A percentile compares a stretch with the other conserved stretches of the same genome.
These are phyloP conservation scores for Delphinella strobiligena DNA, from an alignment of 2,329 filamentous ascomycete species.

Conservation along the genomic window DNA sequence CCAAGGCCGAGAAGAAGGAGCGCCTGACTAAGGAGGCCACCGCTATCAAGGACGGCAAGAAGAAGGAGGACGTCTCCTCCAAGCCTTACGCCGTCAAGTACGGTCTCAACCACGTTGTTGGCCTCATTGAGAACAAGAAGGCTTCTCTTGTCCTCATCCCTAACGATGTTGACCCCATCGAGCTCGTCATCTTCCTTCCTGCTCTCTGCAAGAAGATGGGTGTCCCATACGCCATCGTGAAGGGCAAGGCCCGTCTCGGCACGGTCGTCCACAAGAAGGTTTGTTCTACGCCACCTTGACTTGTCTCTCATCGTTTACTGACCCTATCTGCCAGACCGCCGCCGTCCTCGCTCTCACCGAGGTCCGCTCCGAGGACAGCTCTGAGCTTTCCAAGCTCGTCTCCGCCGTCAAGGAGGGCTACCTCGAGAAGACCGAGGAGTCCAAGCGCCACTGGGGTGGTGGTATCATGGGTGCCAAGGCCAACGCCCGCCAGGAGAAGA, in stretches of 20 bases:
- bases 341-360: constrained; percentile 93
- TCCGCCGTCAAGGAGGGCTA: constrained; percentile 97
- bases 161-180: constrained; percentile 99
- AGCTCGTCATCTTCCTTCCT: constrained; percentile 97
- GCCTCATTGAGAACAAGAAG: constrained; percentile 99
- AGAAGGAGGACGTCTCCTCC: constrained; percentile 99
- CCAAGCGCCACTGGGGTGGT: constrained; percentile 93
- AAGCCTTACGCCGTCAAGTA: constrained; percentile 99
- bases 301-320: no score
- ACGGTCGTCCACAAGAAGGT: constrained; percentile 99
- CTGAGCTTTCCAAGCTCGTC: constrained; percentile 91
- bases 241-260: constrained; percentile 98
- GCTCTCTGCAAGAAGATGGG: constrained; percentile 99
- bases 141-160: constrained; percentile 94
- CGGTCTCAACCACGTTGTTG: constrained; percentile 98
- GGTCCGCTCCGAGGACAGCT: constrained; percentile 97
- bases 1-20: constrained; percentile 99
- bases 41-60: constrained; percentile 96
- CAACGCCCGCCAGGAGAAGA: constrained; percentile 64
- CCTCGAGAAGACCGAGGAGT: constrained; percentile 86
- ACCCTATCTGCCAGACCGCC: constrained; percentile 68
- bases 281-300: constrained; percentile 16
- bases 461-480: constrained; percentile 99
- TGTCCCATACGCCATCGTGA: constrained; percentile 96
- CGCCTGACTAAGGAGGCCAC: constrained; percentile 96